Percentiles rank a stretch among this genome's conserved stretches.
Evolutionary conservation across 2,329 filamentous ascomycete species (phyloP).

Genomic region (Gremmenia infestans): DNA sequence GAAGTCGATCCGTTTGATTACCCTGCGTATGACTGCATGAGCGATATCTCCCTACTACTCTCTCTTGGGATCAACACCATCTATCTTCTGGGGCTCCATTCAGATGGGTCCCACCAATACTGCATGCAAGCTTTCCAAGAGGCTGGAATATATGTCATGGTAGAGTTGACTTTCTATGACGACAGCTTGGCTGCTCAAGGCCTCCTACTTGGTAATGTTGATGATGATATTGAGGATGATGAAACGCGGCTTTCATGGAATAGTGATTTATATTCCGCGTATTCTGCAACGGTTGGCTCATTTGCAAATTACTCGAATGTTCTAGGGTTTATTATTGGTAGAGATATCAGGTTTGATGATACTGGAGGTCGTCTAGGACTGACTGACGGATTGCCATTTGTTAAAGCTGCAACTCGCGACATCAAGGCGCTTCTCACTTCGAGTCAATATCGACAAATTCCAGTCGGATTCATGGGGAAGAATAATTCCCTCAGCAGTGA

Average conservation of each 20-base stretch:
- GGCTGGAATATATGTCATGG: slow-evolving; percentile 74
- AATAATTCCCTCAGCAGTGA: slow-evolving; percentile 62
- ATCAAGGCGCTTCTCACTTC: slow-evolving; percentile 45
- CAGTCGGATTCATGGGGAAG: slow-evolving; percentile 53
- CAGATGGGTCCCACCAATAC: slow-evolving; percentile 58
- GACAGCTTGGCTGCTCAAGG: neutral
- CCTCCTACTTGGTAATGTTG: no score
- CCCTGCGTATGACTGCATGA: slow-evolving; percentile 45
- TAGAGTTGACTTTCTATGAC: slow-evolving; percentile 53
- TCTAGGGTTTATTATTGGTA: slow-evolving; percentile 55
- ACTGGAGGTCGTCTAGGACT: slow-evolving; percentile 29
- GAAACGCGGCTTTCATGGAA: slow-evolving; percentile 61
- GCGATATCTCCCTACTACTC: slow-evolving; percentile 60
- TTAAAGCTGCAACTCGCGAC: slow-evolving; percentile 52
- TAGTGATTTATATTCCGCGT: slow-evolving; percentile 59
- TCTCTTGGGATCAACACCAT: slow-evolving; percentile 64
- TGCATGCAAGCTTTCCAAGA: slow-evolving; percentile 64
- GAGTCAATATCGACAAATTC: slow-evolving; percentile 43
- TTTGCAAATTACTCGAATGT: slow-evolving; percentile 63
- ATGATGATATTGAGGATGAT: no score
- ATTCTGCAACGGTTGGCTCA: slow-evolving; percentile 45
- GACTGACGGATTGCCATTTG: slow-evolving; percentile 44
- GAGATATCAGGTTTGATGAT: slow-evolving; percentile 49
- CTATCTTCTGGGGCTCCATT: slow-evolving; percentile 67
- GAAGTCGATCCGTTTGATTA: slow-evolving; percentile 62